Base-by-base conservation (phyloP, 495 filamentous ascomycete species). In the Articulospora tetracladia region DNA sequence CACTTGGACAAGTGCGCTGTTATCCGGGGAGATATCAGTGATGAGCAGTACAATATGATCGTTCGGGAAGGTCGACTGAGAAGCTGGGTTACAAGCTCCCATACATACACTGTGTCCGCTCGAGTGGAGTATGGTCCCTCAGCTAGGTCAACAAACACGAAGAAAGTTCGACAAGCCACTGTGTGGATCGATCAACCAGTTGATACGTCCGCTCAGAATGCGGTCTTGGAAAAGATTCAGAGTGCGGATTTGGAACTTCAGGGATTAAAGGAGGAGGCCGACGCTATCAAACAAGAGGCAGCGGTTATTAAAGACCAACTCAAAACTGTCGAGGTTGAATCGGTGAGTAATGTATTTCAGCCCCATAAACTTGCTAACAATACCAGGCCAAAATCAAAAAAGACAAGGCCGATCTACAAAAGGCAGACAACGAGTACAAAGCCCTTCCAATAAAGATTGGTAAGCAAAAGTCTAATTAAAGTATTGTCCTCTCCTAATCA, bases 141-240 rank as follows among this genome's bases (percentile, higher is more conserved):
- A 19, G 91, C 87, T 6, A 76, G 75, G 8, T 90, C 90, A 7
- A 92, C 89, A 6, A 72, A 72, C 10, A 83, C 87, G 0, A 78
- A 71, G 46, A 68, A 71, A 50, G 58, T 96, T 1, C 73, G 63
- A 12, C 70, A 64, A 32, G 90, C 89, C 2, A 69, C 67, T 15
- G 76, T 81, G 55, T 97, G 92, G 89, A 91, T 88, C 2, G 82
- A 91, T 59, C 84, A 90, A 64, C 88, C 90, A 3, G 81, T 91
- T 13, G 88, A 94, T 69, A 64, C 66, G 0, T 73, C 79, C 26
- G 79, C 82, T 54, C 91, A 87, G 66, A 67, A 72, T 13, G 77
- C 77, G 44, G 25, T 85, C 22, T 67, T 75, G 54, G 66, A 70
- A 28, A 74, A 71, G 0, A 79, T 85, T 27, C 48, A 66, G 0